Conservation (phyloP, 192 early-diverging fungal species). For the Entomortierella chlamydospora region DNA sequence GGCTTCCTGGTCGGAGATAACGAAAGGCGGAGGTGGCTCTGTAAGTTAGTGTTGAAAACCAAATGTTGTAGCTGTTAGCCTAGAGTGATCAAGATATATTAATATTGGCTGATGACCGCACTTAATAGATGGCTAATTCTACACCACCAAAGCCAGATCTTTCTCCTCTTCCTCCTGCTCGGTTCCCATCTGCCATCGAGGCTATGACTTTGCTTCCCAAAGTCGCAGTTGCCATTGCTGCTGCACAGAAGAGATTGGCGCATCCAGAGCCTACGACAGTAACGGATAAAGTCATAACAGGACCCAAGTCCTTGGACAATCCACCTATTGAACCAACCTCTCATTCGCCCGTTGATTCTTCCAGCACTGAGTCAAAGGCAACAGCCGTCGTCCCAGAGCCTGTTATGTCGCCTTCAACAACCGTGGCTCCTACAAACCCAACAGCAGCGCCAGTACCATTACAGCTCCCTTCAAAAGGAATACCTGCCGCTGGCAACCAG, state of each 20-base stretch:
- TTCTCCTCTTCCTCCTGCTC: constrained; percentile 42
- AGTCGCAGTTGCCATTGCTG: constrained; percentile 30
- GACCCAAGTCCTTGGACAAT: neutral
- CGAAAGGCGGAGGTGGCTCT: constrained; percentile 18
- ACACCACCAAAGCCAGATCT: constrained; percentile 45
- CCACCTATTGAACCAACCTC: neutral
- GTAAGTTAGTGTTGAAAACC: constrained; percentile 2
- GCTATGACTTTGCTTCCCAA: constrained; percentile 33
- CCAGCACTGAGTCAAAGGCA: too few species aligned
- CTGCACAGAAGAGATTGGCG: constrained; percentile 18
- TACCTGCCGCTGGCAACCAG: too few species aligned
- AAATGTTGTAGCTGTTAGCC: too few species aligned
- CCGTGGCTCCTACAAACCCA: too few species aligned
- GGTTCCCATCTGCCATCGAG: constrained; percentile 31
- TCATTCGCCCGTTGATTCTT: too few species aligned
- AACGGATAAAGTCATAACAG: neutral
- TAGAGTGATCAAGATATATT: neutral
- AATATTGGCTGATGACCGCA: neutral
- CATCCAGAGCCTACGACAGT: neutral
- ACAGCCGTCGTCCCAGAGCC: too few species aligned
- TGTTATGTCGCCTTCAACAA: too few species aligned
- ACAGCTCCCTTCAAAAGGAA: too few species aligned
- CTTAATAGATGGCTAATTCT: neutral
- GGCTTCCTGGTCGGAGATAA: constrained; percentile 34
- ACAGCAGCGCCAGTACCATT: too few species aligned